Conservation (phyloP, 345 rosid genomes). For the Eucalyptus viminalis region DNA sequence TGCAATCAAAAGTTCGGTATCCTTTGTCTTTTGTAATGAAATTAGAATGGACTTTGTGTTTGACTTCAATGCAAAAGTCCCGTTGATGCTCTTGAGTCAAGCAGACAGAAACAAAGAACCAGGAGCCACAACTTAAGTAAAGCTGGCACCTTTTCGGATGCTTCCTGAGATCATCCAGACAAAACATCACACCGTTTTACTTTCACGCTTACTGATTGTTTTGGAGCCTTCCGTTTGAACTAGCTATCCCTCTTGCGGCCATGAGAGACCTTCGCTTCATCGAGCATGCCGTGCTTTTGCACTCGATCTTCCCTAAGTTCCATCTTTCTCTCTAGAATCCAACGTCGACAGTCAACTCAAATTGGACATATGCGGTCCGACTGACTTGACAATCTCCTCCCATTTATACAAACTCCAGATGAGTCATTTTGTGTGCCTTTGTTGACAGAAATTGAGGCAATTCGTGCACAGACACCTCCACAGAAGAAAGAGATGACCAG, state of each 20-base stretch:
- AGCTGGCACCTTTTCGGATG: background rate
- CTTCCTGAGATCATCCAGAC: background rate
- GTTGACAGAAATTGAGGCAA: background rate
- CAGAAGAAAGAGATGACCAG: background rate
- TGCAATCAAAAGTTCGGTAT: background rate
- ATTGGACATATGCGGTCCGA: background rate
- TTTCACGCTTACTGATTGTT: background rate
- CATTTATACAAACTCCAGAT: background rate
- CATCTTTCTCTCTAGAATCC: background rate
- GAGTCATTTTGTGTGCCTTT: background rate
- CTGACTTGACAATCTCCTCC: background rate
- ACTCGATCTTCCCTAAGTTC: background rate
- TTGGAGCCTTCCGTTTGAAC: background rate
- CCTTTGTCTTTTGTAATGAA: background rate
- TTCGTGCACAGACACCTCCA: background rate
- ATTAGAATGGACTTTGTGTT: background rate
- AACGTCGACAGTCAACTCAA: background rate
- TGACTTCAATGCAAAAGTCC: background rate
- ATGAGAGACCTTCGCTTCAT: background rate
- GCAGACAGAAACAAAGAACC: background rate
- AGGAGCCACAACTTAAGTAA: background rate
- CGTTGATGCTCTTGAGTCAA: background rate
- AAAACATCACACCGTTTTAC: background rate
- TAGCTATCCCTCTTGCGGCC: background rate
- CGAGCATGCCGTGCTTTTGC: background rate